Evolutionary conservation across 2,329 filamentous ascomycete species (phyloP).

Genomic region (Zasmidium cellare): DNA sequence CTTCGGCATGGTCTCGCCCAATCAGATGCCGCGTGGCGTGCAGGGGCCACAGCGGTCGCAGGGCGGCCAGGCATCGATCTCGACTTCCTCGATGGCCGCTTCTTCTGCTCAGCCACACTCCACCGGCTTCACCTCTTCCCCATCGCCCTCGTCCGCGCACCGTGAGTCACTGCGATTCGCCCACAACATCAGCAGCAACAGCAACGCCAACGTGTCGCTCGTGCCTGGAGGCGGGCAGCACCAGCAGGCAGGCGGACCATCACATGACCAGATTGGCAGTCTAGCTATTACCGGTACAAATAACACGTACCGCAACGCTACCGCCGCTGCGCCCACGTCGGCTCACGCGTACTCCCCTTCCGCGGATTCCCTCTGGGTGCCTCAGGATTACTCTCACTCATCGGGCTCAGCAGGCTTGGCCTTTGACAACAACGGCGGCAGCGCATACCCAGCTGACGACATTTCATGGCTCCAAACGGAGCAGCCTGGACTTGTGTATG

Average conservation of each 20-base stretch:
- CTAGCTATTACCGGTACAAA: conserved; percentile 7
- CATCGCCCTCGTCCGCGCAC: background rate
- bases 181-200: too few species aligned
- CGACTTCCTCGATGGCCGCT: background rate
- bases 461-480: conserved; percentile 1
- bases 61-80: background rate
- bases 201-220: background rate
- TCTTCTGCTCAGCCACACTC: conserved; percentile 1
- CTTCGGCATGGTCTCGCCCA: background rate
- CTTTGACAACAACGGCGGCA: conserved; percentile 5
- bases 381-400: conserved; percentile 15
- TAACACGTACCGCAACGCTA: conserved; percentile 8
- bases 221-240: background rate
- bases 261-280: background rate
- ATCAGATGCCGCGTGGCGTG: background rate
- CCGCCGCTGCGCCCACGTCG: conserved; percentile 3
- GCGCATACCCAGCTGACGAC: conserved; percentile 12
- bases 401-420: background rate
- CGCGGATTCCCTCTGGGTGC: conserved; percentile 10
- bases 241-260: background rate
- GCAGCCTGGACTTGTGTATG: conserved; percentile 6
- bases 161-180: background rate
- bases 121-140: background rate
- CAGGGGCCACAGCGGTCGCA: background rate
- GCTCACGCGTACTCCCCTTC: background rate